Evolutionary conservation across 163 green algal genomes (phyloP), one percentile per base, ranked within the genome.

Genomic region (Chlorella variabilis): DNA sequence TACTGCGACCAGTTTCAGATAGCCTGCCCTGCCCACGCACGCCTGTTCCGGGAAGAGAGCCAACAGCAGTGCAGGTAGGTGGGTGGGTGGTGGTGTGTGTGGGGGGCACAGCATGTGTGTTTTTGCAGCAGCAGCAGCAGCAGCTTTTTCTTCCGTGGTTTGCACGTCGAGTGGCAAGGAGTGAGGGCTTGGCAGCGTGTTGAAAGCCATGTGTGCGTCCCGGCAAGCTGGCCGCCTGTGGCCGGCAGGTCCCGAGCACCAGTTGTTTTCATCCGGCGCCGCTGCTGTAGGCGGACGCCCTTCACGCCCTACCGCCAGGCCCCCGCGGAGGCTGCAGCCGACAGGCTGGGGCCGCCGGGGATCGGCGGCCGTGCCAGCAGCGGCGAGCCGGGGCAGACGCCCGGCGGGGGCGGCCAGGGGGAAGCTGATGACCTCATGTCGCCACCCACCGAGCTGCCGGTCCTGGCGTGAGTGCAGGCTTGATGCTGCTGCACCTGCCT

Each of bases 21-120:
- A 42, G 89, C 90, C 48, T 96, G 92, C 88, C 84, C 87, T 34
- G 65, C 84, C 17, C 88, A 93, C 75, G 77, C 81, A 11, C 42
- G 61, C 11, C 51, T 75, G 20, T 93, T 93, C 71, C 38, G 33
- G 49, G 59, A 58, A 21, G 67, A 82, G 49, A 41, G 29, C 1
- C n/a, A 49, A 9, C 54, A 80, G 38, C 54, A 80, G 56, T 5
- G 33, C 1, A 63, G 73, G 73, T 80, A 56, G 63, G 71, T 15
- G n/a, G n/a, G n/a, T n/a, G n/a, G n/a, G n/a, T n/a, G n/a, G n/a
- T n/a, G n/a, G n/a, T n/a, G n/a, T n/a, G n/a, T n/a, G n/a, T n/a
- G n/a, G n/a, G n/a, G n/a, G n/a, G n/a, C n/a, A n/a, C n/a, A n/a
- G n/a, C n/a, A n/a, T n/a, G n/a, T n/a, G 45, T 54, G 45, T 15